Percentiles rank a stretch among this genome's conserved stretches.
These are phyloP conservation scores for Quercus aquifolioides DNA, from an alignment of 306 rosid genomes.

Conservation along the genomic window DNA sequence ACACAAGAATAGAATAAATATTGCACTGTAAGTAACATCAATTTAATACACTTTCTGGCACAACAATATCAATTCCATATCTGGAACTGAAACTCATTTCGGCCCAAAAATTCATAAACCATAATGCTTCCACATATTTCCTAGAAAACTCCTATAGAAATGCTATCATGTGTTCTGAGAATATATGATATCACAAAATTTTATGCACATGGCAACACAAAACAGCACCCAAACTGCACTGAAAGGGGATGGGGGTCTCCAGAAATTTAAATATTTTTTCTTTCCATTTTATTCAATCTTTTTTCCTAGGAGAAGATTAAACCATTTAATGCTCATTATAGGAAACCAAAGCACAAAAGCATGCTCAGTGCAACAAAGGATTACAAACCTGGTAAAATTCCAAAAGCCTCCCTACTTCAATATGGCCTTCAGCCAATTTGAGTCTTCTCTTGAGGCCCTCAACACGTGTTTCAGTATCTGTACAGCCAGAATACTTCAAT, in stretches of 20 bases:
- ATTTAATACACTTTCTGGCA: not conserved
- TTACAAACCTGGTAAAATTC: conserved; percentile 80
- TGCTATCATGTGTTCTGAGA: not conserved
- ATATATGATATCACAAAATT: not conserved
- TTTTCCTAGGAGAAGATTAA: not conserved
- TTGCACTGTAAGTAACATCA: not conserved
- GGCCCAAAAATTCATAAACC: not conserved
- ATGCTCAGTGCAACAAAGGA: conserved; percentile 7
- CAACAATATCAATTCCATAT: not conserved
- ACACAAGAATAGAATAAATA: not conserved
- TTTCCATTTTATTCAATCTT: not conserved
- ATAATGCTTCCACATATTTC: not conserved
- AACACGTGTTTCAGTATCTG: conserved; percentile 47
- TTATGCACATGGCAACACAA: not conserved
- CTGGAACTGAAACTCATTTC: not conserved
- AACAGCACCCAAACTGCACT: not conserved
- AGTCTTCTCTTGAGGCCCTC: conserved; percentile 63
- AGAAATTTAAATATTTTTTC: not conserved
- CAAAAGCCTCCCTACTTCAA: conserved; percentile 95
- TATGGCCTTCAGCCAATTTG: conserved; percentile 80
- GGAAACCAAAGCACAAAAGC: not conserved
- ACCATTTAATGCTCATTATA: not conserved
- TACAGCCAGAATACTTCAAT: conserved; percentile 20
- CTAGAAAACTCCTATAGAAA: not conserved
- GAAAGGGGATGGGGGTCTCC: not conserved